A percentile compares a stretch with the other conserved stretches of the same genome.
phyloP scores from a whole-genome alignment of 2,329 filamentous ascomycete genomes.

The Calonectria fujianensis region DNA sequence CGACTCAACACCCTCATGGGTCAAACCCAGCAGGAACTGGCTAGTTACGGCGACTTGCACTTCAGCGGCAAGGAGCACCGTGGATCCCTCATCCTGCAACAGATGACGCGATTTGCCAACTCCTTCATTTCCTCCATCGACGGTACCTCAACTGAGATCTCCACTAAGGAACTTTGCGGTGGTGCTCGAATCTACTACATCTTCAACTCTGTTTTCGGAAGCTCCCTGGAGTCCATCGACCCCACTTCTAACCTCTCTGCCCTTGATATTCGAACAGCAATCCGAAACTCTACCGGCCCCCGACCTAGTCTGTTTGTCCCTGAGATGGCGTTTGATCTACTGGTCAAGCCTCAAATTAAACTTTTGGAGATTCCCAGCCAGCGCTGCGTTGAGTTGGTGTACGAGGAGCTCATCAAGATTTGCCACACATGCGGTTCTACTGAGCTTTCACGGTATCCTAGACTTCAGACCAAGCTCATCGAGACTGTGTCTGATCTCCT shows the following conservation, averaged over 20 bases:
- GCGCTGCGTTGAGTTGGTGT: constrained; percentile 97
- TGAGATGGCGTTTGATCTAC: constrained; percentile 96
- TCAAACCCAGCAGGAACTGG: constrained; percentile 98
- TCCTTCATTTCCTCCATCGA: constrained; percentile 99
- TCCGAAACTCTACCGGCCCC: constrained; percentile 97
- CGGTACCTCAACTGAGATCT: constrained; percentile 98
- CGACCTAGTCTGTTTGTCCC: constrained; percentile 97
- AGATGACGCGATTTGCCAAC: constrained; percentile 98
- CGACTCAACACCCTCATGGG: constrained; percentile 98
- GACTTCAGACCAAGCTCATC: constrained; percentile 96
- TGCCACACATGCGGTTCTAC: constrained; percentile 98
- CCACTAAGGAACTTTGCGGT: constrained; percentile 97
- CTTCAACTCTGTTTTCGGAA: constrained; percentile 99
- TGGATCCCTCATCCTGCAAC: constrained; percentile 93
- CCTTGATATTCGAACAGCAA: constrained; percentile 95
- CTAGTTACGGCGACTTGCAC: constrained; percentile 97
- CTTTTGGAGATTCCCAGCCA: constrained; percentile 95
- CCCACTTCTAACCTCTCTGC: constrained; percentile 96
- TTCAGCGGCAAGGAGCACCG: constrained; percentile 98
- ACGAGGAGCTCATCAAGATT: constrained; percentile 99
- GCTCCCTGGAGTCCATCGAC: constrained; percentile 95
- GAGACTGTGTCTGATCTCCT: constrained; percentile 98
- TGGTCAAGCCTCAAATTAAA: constrained; percentile 99
- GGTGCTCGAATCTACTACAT: constrained; percentile 98
- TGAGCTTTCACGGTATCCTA: constrained; percentile 92